These are phyloP conservation scores for Chlorella sp. DNA, from an alignment of 139 green algal genomes.

Conservation along the genomic window DNA sequence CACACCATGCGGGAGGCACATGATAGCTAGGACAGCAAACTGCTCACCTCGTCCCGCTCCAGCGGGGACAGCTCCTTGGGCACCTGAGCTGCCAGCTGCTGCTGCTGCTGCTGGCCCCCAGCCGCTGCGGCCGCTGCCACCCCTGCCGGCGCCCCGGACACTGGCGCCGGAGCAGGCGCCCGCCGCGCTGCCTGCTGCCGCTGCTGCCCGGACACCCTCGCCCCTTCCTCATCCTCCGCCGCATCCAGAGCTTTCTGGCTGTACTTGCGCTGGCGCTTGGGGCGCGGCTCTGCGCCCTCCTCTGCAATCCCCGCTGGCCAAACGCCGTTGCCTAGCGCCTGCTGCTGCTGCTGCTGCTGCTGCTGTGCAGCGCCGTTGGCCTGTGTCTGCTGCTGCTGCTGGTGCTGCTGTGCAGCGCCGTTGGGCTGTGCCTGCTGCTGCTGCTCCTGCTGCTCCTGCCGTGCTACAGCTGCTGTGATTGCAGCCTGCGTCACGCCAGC, in stretches of 20 bases:
- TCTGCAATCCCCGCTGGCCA: background rate
- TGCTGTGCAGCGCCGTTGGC: background rate
- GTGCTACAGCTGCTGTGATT: background rate
- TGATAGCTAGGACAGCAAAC: too few relatives aligned
- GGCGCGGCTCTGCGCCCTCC: background rate
- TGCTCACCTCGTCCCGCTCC: background rate
- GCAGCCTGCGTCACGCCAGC: background rate
- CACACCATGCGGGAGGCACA: too few relatives aligned
- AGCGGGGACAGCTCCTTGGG: background rate
- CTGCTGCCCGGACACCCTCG: background rate
- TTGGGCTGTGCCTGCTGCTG: background rate
- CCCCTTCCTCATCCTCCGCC: background rate
- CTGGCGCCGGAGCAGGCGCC: background rate
- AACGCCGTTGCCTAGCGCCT: background rate
- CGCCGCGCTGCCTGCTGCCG: too few relatives aligned
- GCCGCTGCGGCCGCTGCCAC: background rate
- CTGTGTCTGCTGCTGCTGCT: background rate
- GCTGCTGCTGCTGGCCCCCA: background rate
- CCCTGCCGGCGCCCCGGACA: background rate
- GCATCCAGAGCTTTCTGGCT: background rate
- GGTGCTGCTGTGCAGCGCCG: background rate
- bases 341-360: background rate
- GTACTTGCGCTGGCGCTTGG: background rate
- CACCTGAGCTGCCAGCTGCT: too few relatives aligned
- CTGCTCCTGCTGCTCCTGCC: background rate